Conservation (phyloP, 805 yeast genomes). For the Wickerhamomyces mucosus region DNA sequence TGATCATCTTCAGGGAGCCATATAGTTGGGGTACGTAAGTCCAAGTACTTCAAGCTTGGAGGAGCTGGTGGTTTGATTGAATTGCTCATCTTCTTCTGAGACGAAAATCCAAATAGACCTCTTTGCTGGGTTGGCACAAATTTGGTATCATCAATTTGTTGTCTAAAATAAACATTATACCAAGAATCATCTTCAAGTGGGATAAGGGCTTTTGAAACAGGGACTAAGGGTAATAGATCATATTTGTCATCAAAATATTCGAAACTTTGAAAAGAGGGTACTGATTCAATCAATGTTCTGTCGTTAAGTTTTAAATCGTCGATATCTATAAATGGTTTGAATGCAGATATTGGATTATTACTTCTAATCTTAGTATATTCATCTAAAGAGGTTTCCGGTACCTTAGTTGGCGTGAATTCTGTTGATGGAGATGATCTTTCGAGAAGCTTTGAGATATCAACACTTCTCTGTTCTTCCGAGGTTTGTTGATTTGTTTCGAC, state of each 20-base stretch:
- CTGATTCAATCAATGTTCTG: conserved; percentile 23
- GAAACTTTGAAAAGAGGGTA: conserved; percentile 25
- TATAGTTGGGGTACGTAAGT: conserved; percentile 81
- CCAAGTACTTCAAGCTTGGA: conserved; percentile 73
- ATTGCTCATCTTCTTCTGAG: conserved; percentile 46
- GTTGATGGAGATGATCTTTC: conserved; percentile 23
- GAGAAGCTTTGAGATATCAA: conserved; percentile 29
- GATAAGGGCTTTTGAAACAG: conserved; percentile 57
- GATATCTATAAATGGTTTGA: conserved; percentile 23
- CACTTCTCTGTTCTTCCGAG: conserved; percentile 6
- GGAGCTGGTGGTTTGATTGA: conserved; percentile 81
- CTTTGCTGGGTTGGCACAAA: conserved; percentile 35
- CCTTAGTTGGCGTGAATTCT: conserved; percentile 20
- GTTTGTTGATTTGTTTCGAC: neutral
- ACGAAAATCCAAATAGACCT: conserved; percentile 38
- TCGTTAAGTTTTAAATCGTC: conserved; percentile 25
- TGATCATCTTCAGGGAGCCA: conserved; percentile 96
- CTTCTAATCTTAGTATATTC: conserved; percentile 14
- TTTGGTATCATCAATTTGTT: conserved; percentile 31
- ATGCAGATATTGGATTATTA: conserved; percentile 17
- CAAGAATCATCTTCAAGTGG: conserved; percentile 59
- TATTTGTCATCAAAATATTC: conserved; percentile 22
- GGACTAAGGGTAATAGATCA: conserved; percentile 29
- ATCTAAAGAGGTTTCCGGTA: conserved; percentile 24
- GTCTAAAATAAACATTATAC: conserved; percentile 49